Evolutionary conservation across 1,139 yeast genomes (phyloP).

Genomic region (Wickerhamiella pararugosa): DNA sequence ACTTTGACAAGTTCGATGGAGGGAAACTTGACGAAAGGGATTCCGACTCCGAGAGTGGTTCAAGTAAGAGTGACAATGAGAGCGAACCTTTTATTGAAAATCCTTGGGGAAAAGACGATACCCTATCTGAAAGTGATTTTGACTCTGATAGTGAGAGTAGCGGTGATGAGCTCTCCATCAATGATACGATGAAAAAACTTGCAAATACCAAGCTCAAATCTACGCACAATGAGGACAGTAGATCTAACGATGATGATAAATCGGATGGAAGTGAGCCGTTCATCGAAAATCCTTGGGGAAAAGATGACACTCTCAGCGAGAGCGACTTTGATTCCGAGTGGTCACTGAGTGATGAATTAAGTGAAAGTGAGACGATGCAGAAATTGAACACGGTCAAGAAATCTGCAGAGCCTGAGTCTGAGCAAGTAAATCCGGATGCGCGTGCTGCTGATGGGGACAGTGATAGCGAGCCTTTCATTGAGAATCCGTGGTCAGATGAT

Average conservation of each 20-base stretch:
- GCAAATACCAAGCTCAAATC: conserved; percentile 5
- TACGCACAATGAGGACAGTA: neutral
- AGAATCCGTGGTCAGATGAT: conserved; percentile 11
- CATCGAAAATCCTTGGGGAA: conserved; percentile 11
- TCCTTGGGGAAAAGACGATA: conserved; percentile 10
- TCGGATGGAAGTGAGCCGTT: conserved; percentile 1
- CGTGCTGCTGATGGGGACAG: neutral
- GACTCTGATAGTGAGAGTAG: conserved; percentile 1
- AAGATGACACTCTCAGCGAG: conserved; percentile 11
- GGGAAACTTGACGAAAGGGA: neutral
- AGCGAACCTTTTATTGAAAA: conserved; percentile 4
- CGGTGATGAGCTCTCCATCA: neutral
- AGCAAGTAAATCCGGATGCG: neutral
- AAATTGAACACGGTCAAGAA: neutral
- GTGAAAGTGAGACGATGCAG: neutral
- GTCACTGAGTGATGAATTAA: too few species aligned
- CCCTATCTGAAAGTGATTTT: conserved; percentile 13
- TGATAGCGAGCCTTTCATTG: conserved; percentile 5
- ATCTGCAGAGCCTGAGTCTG: neutral
- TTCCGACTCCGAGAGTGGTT: conserved; percentile 6
- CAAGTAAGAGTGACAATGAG: conserved; percentile 3
- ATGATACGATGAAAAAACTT: neutral
- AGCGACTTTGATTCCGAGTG: conserved; percentile 11
- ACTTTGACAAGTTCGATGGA: conserved; percentile 2
- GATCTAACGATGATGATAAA: neutral